Evolutionary conservation across 2,329 filamentous ascomycete genomes (phyloP).

Genomic region (Trichothecium sympodiale): DNA sequence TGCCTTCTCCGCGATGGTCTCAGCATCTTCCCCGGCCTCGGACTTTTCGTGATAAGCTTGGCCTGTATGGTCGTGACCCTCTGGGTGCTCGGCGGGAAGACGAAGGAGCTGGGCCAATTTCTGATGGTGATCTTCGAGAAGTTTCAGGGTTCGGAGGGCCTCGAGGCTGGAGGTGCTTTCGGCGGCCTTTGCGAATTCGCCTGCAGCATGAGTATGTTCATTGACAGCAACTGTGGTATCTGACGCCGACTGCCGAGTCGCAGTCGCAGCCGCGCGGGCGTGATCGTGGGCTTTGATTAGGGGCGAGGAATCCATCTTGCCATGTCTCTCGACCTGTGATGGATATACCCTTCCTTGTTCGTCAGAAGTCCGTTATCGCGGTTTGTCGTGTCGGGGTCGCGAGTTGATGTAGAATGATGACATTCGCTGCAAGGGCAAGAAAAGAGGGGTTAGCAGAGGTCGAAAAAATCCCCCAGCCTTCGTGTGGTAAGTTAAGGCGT

Average conservation of each 20-base stretch:
- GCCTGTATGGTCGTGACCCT: conserved; percentile 19
- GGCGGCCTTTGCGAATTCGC: conserved; percentile 79
- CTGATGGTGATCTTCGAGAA: conserved; percentile 82
- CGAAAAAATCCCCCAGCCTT: no score
- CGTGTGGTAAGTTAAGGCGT: no score
- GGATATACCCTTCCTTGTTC: not conserved
- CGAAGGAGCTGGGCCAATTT: conserved; percentile 73
- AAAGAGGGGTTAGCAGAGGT: no score
- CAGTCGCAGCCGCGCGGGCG: conserved; percentile 72
- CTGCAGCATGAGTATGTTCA: conserved; percentile 79
- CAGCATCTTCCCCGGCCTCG: conserved; percentile 5
- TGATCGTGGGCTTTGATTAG: conserved; percentile 69
- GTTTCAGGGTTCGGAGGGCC: conserved; percentile 70
- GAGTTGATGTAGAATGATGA: not conserved
- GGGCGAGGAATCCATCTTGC: conserved; percentile 26
- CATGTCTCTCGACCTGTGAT: not conserved
- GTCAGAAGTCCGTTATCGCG: not conserved
- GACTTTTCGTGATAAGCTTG: conserved; percentile 16
- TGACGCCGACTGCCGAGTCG: conserved; percentile 49
- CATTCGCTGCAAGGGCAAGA: not conserved
- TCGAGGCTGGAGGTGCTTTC: conserved; percentile 55
- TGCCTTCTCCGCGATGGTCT: conserved; percentile 13
- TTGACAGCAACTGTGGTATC: conserved; percentile 75
- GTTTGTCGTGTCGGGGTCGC: not conserved
- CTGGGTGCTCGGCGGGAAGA: conserved; percentile 42